These are phyloP conservation scores for Rhododendron henanense DNA, from an alignment of 148 eudicot genomes.

Conservation along the genomic window DNA sequence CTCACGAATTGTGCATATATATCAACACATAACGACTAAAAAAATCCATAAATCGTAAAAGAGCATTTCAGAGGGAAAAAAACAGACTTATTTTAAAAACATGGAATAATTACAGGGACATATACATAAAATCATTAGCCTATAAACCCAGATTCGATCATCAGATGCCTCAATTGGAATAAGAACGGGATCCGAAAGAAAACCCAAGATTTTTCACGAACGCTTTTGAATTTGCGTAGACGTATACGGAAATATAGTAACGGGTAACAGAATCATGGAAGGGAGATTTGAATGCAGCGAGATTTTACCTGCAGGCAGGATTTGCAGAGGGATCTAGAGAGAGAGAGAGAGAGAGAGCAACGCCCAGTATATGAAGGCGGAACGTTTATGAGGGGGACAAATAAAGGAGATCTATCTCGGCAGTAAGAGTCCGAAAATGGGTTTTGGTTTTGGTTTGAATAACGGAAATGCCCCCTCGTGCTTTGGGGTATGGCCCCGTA, in stretches of 20 bases:
- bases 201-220: background rate
- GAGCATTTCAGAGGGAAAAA: background rate
- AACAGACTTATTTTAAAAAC: background rate
- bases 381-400: background rate
- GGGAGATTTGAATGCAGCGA: background rate
- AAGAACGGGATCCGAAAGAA: background rate
- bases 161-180: background rate
- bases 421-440: background rate
- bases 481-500: background rate
- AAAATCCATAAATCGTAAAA: background rate
- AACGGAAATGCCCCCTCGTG: background rate
- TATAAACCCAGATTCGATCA: background rate
- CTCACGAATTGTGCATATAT: background rate
- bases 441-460: background rate
- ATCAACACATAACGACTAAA: background rate
- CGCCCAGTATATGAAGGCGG: background rate
- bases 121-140: background rate
- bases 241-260: background rate
- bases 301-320: conserved; percentile 13
- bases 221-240: background rate
- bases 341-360: background rate
- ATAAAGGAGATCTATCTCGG: background rate
- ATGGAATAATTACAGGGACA: background rate
- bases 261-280: background rate
- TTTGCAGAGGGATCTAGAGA: conserved; percentile 18